Conservation (phyloP, 495 filamentous ascomycete species). For the Pseudevernia furfuracea region DNA sequence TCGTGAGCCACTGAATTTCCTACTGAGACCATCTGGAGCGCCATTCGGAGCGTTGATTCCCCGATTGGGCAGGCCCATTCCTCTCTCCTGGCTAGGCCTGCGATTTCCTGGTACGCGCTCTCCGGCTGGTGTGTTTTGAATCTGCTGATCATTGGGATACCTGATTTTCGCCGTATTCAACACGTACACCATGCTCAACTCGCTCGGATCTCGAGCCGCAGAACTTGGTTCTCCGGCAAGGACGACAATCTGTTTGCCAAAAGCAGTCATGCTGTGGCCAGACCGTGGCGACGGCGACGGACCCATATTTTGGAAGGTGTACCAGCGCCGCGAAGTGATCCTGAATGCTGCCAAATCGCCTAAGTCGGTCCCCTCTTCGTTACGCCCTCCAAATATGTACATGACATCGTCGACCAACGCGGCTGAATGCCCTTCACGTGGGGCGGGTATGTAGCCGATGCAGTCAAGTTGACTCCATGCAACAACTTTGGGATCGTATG, state of each 20-base stretch:
- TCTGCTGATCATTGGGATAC: constrained; percentile 75
- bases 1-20: constrained; percentile 44
- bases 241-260: constrained; percentile 84
- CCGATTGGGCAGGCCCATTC: constrained; percentile 31
- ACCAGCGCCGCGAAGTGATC: constrained; percentile 88
- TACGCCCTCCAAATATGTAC: constrained; percentile 99
- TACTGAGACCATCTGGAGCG: constrained; percentile 46
- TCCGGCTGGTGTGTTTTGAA: constrained; percentile 32
- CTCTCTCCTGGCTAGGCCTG: constrained; percentile 36
- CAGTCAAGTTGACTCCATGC: constrained; percentile 84
- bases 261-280: constrained; percentile 95
- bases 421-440: constrained; percentile 90
- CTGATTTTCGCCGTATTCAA: constrained; percentile 93
- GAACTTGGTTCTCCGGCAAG: constrained; percentile 92
- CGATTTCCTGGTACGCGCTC: constrained; percentile 33
- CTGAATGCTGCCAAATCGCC: constrained; percentile 94
- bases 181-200: constrained; percentile 83
- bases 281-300: constrained; percentile 88
- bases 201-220: constrained; percentile 64
- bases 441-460: constrained; percentile 90
- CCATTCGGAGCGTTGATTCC: constrained; percentile 51
- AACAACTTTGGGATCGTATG: constrained; percentile 76
- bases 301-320: constrained; percentile 99
- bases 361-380: constrained; percentile 81
- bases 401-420: constrained; percentile 93